phyloP scores from a whole-genome alignment of 164 flowering plant genomes.

The Dillenia turbinata region DNA sequence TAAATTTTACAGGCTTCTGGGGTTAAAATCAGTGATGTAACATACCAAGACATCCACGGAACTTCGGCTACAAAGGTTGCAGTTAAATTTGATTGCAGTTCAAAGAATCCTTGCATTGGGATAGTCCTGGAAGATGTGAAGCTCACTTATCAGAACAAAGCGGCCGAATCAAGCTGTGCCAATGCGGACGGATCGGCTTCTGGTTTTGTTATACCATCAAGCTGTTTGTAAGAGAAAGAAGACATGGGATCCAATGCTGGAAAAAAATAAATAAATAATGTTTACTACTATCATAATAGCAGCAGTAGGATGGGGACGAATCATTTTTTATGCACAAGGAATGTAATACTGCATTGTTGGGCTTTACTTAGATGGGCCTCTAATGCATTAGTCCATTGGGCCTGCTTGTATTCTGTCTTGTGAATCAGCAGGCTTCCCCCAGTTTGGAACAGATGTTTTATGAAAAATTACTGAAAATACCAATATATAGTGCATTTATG shows the following conservation, averaged over 20 bases:
- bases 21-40: constrained; percentile 33
- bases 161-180: constrained; percentile 24
- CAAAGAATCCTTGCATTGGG: constrained; percentile 32
- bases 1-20: constrained; percentile 27
- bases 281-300: background rate
- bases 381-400: background rate
- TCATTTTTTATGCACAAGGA: too few species aligned
- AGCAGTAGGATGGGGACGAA: too few species aligned
- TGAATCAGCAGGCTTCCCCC: too few species aligned
- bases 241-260: too few species aligned
- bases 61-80: constrained; percentile 47
- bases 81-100: constrained; percentile 45
- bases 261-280: background rate
- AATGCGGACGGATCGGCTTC: constrained; percentile 27
- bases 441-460: too few species aligned
- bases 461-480: too few species aligned
- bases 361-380: background rate
- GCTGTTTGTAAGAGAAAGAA: constrained; percentile 22
- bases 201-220: constrained; percentile 26
- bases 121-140: constrained; percentile 35
- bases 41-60: constrained; percentile 36
- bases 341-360: too few species aligned
- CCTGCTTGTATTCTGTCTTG: too few species aligned
- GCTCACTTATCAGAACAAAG: constrained; percentile 25
- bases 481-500: too few species aligned